Percentiles rank a stretch among this genome's conserved stretches.
These are phyloP conservation scores for Spatholobus suberectus DNA, from an alignment of 306 rosid species.

Conservation along the genomic window DNA sequence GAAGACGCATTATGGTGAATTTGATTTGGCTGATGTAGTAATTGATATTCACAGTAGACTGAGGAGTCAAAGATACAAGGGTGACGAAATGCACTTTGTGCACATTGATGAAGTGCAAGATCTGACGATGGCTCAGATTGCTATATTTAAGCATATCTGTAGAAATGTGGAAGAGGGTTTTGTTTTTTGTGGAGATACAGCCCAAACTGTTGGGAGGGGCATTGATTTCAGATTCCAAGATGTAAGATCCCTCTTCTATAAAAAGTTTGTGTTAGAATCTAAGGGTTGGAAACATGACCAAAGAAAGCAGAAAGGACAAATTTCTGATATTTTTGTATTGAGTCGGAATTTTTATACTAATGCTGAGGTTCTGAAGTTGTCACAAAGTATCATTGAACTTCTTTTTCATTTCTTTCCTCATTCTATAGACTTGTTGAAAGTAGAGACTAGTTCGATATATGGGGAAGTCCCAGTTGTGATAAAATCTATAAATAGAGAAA, in stretches of 20 bases:
- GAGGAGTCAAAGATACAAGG: conserved; percentile 43
- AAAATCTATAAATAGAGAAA: conserved; percentile 44
- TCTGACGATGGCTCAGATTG: conserved; percentile 67
- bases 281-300: neutral
- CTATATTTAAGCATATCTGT: conserved; percentile 66
- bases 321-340: conserved; percentile 59
- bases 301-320: conserved; percentile 47
- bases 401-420: conserved; percentile 66
- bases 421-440: conserved; percentile 60
- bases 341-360: conserved; percentile 69
- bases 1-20: conserved; percentile 66
- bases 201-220: conserved; percentile 77
- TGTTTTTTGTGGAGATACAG: conserved; percentile 82
- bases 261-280: conserved; percentile 53
- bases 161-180: conserved; percentile 76
- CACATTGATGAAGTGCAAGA: conserved; percentile 87
- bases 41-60: conserved; percentile 63
- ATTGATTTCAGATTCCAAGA: conserved; percentile 80
- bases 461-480: conserved; percentile 64
- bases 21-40: conserved; percentile 73
- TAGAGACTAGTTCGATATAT: conserved; percentile 59
- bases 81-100: conserved; percentile 62
- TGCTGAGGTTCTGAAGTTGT: conserved; percentile 60
- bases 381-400: conserved; percentile 68
- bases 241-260: conserved; percentile 60